A percentile compares a stretch with the other conserved stretches of the same genome.
These are phyloP conservation scores for Aspergillus brasiliensis DNA, from an alignment of 2,329 filamentous ascomycete genomes.

Conservation along the genomic window DNA sequence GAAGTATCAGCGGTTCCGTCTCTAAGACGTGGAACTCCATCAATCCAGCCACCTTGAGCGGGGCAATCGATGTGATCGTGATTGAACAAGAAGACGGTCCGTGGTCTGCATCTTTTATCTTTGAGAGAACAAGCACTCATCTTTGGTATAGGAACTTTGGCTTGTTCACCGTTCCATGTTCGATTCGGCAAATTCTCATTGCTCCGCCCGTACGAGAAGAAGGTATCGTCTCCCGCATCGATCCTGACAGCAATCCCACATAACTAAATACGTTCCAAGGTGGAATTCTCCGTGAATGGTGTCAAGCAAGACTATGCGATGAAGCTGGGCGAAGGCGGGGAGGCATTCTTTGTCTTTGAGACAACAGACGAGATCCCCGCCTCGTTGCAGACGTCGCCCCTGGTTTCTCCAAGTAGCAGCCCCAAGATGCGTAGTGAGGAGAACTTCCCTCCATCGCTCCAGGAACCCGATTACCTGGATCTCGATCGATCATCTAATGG, in stretches of 20 bases:
- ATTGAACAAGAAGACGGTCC: conserved; percentile 92
- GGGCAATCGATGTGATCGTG: conserved; percentile 98
- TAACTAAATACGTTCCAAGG: conserved; percentile 46
- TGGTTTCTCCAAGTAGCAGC: conserved; percentile 86
- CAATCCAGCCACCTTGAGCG: conserved; percentile 94
- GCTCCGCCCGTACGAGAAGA: conserved; percentile 93
- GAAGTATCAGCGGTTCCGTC: conserved; percentile 91
- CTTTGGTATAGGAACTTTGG: conserved; percentile 58
- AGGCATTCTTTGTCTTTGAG: conserved; percentile 98
- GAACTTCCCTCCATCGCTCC: conserved; percentile 38
- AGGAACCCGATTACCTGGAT: conserved; percentile 55
- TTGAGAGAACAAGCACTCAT: background rate
- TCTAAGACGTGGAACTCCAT: conserved; percentile 99
- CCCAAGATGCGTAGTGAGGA: conserved; percentile 55
- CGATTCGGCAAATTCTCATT: conserved; percentile 98
- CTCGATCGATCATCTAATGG: conserved; percentile 36
- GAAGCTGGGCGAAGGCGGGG: conserved; percentile 96
- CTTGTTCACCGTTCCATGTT: conserved; percentile 96
- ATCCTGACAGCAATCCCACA: background rate
- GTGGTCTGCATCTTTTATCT: conserved; percentile 8
- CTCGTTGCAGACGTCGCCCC: conserved; percentile 88
- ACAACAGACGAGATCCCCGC: conserved; percentile 90
- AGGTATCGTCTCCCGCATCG: conserved; percentile 49
- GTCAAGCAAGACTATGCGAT: conserved; percentile 91
- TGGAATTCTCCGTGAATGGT: conserved; percentile 95